Evolutionary conservation across 768 basidiomycete species (phyloP), one percentile per base, ranked within the genome.

Genomic region (Inosperma sp.): DNA sequence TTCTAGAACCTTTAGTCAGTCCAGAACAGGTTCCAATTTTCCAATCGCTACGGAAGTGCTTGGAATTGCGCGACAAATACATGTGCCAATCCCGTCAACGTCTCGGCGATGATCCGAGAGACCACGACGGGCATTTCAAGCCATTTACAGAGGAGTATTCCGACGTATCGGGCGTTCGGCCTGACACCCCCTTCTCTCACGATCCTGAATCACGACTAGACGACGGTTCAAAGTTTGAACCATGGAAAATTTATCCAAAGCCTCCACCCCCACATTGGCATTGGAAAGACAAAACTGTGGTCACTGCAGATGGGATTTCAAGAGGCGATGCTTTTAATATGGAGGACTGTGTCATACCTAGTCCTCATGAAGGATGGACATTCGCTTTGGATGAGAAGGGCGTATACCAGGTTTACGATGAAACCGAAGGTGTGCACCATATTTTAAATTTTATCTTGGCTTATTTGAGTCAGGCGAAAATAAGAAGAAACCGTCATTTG

Each of bases 211-310:
- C 12, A 4, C n/a, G n/a, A n/a, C 33, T 29, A 42, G 40, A 13
- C 41, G 51, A 19, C 51, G 55, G 25, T 39, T 39, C 21, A 57
- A 54, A 51, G 43, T 57, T n/a, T 72, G 77, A 57, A 30, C 72
- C 80, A 4, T 99, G 96, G 96, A 80, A 78, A 48, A 87, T 97
- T 57, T 96, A 96, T 59, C 96, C 96, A 0, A 78, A 74, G 9
- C 94, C 96, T 4, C 96, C 96, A 0, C 89, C 91, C 3, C 95
- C 94, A 0, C 93, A 93, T 59, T 99, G 96, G 96, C 91, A 92
- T 61, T 93, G 88, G 84, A 78, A 72, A 33, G 72, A 79, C 40
- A 70, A 78, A 42, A 65, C 76, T 9, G 70, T 69, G 7, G 71
- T 78, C 27, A 79, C 74, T 51, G 57, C 70, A 8, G 76, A 75